Percentiles rank a stretch among this genome's conserved stretches.
Evolutionary conservation across 768 basidiomycete species (phyloP).

Genomic region (Tricholoma matsutake): DNA sequence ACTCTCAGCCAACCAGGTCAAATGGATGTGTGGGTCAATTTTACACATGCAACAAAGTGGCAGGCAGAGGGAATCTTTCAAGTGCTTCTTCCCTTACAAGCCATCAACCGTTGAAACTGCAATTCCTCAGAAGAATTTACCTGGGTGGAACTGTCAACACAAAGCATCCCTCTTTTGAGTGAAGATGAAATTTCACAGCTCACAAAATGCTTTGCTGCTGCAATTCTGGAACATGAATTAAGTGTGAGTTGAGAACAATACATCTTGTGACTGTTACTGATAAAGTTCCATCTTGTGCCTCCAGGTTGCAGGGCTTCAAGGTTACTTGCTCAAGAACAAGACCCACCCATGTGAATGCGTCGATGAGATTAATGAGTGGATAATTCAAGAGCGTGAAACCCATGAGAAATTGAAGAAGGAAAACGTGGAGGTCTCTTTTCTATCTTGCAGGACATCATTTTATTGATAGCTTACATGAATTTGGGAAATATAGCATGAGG

Average conservation of each 20-base stretch:
- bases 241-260: conserved; percentile 50
- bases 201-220: conserved; percentile 77
- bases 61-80: conserved; percentile 92
- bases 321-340: conserved; percentile 87
- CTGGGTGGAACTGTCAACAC: conserved; percentile 50
- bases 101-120: conserved; percentile 25
- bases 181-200: conserved; percentile 75
- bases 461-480: conserved; percentile 15
- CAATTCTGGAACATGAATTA: conserved; percentile 84
- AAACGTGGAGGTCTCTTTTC: conserved; percentile 48
- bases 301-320: conserved; percentile 81
- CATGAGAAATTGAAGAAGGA: conserved; percentile 85
- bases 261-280: not conserved
- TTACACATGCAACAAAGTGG: conserved; percentile 88
- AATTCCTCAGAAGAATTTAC: conserved; percentile 56
- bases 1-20: conserved; percentile 85
- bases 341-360: conserved; percentile 85
- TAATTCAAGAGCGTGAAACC: conserved; percentile 77
- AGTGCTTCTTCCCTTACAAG: conserved; percentile 86
- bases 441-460: conserved; percentile 3
- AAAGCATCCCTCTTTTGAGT: conserved; percentile 64
- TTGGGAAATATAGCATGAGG: conserved; percentile 57
- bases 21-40: conserved; percentile 92
- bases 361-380: conserved; percentile 75
- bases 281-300: not conserved